Percentiles rank a stretch among this genome's conserved stretches.
Conservation (phyloP, 225 moss, liverwort and hornwort genomes). For the Sphagnum contortum region DNA sequence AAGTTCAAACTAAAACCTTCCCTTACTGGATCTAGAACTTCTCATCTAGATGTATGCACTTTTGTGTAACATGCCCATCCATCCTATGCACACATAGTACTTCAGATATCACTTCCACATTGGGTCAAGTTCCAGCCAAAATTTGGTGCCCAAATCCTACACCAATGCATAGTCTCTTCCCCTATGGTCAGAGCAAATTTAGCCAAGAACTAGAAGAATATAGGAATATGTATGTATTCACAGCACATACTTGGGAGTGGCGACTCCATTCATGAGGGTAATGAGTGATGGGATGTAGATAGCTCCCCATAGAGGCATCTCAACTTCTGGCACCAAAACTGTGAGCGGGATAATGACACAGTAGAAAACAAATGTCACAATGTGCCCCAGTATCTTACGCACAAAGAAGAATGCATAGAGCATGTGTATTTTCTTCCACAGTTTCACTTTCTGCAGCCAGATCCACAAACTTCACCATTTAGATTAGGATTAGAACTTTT, state of each 20-base stretch:
- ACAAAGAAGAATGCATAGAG: conserved; percentile 84
- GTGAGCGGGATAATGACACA: conserved; percentile 66
- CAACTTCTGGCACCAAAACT: conserved; percentile 63
- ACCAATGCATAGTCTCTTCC: too few species aligned
- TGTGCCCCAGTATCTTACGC: conserved; percentile 60
- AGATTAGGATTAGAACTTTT: too few species aligned
- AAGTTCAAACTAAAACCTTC: too few species aligned
- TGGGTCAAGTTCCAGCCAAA: too few species aligned
- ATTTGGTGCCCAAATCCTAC: too few species aligned
- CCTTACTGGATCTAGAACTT: too few species aligned
- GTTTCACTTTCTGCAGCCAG: conserved; percentile 31
- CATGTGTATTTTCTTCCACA: conserved; percentile 68
- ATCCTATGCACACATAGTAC: too few species aligned
- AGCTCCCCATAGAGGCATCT: conserved; percentile 69
- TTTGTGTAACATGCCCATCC: too few species aligned
- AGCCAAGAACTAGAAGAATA: too few species aligned
- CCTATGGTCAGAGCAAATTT: too few species aligned
- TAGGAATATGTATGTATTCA: neutral
- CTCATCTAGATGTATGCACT: too few species aligned
- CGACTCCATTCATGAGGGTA: conserved; percentile 66
- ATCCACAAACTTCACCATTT: neutral
- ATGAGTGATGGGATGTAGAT: conserved; percentile 70
- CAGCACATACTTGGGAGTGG: conserved; percentile 50
- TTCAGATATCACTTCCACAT: too few species aligned
- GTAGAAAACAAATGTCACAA: conserved; percentile 66